Conservation (phyloP, 139 green algal genomes). For the Spirogloea muscicola region DNA sequence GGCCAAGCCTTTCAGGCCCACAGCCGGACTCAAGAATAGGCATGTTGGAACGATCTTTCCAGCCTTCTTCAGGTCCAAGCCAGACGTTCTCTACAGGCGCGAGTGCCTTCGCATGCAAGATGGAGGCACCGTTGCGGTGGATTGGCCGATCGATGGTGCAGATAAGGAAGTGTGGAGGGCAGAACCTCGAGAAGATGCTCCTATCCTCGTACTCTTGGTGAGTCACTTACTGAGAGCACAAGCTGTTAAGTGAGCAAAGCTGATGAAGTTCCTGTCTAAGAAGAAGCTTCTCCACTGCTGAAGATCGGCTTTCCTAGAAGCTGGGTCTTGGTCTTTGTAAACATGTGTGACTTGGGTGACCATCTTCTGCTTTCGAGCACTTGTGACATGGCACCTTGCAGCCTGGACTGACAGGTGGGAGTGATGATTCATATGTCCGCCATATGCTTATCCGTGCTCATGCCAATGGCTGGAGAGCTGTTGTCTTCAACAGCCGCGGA, state of each 20-base stretch:
- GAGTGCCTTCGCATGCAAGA: constrained; percentile 70
- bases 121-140: constrained; percentile 78
- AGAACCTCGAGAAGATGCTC: neutral
- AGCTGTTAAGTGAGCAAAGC: neutral
- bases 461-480: constrained; percentile 41
- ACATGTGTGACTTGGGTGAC: neutral
- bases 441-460: constrained; percentile 45
- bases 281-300: neutral
- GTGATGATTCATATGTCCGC: constrained; percentile 79
- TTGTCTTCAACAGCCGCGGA: constrained; percentile 80
- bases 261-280: neutral
- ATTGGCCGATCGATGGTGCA: constrained; percentile 63
- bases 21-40: too few relatives aligned
- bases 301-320: neutral
- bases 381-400: too few relatives aligned
- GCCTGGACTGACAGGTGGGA: constrained; percentile 86
- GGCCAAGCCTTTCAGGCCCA: too few relatives aligned
- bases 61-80: constrained; percentile 59
- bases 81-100: constrained; percentile 65
- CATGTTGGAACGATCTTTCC: constrained; percentile 92
- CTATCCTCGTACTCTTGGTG: constrained; percentile 16
- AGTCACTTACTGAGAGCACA: neutral
- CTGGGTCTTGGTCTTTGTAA: neutral
- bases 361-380: too few relatives aligned
- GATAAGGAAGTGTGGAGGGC: neutral